phyloP scores from a whole-genome alignment of 306 rosid genomes.

The Crotalaria pallida region DNA sequence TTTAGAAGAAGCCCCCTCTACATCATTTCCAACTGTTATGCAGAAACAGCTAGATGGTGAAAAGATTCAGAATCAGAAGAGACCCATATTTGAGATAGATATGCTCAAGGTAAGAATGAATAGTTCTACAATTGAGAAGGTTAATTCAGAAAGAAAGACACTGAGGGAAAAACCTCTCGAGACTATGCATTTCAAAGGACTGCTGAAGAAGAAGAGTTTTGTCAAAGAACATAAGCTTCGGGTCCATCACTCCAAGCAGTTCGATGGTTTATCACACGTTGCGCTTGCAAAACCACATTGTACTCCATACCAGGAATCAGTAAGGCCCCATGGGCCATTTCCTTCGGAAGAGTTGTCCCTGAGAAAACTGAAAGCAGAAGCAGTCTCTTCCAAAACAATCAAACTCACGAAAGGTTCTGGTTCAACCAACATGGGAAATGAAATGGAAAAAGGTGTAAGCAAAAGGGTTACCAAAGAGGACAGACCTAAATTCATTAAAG shows the following conservation, averaged over 20 bases:
- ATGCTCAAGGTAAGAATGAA: conserved; percentile 39
- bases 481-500: conserved; percentile 26
- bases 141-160: conserved; percentile 39
- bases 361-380: conserved; percentile 34
- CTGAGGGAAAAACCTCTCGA: conserved; percentile 75
- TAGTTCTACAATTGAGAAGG: conserved; percentile 25
- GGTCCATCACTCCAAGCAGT: background rate
- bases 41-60: conserved; percentile 41
- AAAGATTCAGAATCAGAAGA: conserved; percentile 42
- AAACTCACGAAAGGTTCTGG: conserved; percentile 31
- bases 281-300: conserved; percentile 71
- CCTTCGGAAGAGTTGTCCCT: conserved; percentile 32
- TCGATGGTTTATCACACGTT: conserved; percentile 45
- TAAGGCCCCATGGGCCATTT: conserved; percentile 18
- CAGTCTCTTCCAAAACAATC: conserved; percentile 28
- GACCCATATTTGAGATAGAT: conserved; percentile 48
- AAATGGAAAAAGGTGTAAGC: conserved; percentile 28
- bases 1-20: conserved; percentile 51
- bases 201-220: conserved; percentile 39
- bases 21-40: conserved; percentile 28
- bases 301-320: conserved; percentile 23
- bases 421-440: conserved; percentile 28
- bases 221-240: conserved; percentile 31
- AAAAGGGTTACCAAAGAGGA: conserved; percentile 37
- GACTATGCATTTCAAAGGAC: conserved; percentile 54